Conservation (phyloP, 2,329 filamentous ascomycete species). For the Aspergillus sp. region DNA sequence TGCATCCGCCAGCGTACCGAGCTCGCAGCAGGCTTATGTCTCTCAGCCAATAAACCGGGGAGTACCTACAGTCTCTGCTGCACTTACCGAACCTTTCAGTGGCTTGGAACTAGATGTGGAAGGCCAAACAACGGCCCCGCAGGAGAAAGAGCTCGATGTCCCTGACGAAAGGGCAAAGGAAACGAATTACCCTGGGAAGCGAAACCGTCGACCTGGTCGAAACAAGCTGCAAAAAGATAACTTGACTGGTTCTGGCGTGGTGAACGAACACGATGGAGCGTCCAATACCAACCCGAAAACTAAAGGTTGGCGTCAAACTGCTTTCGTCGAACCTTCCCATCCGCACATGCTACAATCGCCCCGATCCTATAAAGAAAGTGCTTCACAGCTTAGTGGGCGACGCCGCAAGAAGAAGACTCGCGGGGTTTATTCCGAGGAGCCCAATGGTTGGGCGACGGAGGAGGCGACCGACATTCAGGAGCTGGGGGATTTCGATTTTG, state of each 20-base stretch:
- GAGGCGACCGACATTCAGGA: slow-evolving; percentile 93
- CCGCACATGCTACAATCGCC: slow-evolving; percentile 34
- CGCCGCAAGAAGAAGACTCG: slow-evolving; percentile 44
- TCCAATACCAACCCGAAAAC: slow-evolving; percentile 41
- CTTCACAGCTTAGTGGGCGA: slow-evolving; percentile 24
- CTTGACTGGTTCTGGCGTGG: slow-evolving; percentile 32
- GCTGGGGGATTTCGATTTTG: slow-evolving; percentile 91
- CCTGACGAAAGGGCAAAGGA: slow-evolving; percentile 13
- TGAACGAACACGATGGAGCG: slow-evolving; percentile 29
- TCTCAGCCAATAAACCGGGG: slow-evolving; percentile 14
- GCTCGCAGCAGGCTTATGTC: slow-evolving; percentile 6
- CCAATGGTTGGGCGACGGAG: slow-evolving; percentile 92
- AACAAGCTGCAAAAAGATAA: slow-evolving; percentile 43
- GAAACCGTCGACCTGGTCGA: slow-evolving; percentile 43
- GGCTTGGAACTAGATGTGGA: slow-evolving; percentile 32
- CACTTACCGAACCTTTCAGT: slow-evolving; percentile 43
- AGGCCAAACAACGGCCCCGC: slow-evolving; percentile 10
- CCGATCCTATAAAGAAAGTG: slow-evolving; percentile 22
- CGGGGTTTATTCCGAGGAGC: slow-evolving; percentile 46
- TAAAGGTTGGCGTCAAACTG: slow-evolving; percentile 65
- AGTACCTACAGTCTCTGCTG: slow-evolving; percentile 31
- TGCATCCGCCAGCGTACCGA: slow-evolving; percentile 23
- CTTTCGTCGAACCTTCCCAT: slow-evolving; percentile 54
- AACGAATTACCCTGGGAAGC: slow-evolving; percentile 26
- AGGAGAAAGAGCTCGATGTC: slow-evolving; percentile 13